phyloP scores from a whole-genome alignment of 306 rosid species.

The Styphnolobium japonicum region DNA sequence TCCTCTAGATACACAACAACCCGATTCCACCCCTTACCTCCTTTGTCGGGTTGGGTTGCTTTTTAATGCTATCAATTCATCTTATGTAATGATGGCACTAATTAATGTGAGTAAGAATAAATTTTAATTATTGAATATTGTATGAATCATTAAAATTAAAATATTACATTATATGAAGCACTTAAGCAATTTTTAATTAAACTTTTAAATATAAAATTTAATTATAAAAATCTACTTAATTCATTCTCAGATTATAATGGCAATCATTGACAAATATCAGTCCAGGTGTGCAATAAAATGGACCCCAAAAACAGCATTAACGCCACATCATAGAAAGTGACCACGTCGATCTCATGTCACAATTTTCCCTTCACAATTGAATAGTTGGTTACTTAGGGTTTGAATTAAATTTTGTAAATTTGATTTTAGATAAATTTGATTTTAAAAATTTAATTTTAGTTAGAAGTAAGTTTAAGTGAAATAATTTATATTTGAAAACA shows the following conservation, averaged over 20 bases:
- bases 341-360: too few species aligned
- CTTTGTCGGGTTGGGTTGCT: background rate
- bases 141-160: background rate
- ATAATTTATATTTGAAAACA: too few species aligned
- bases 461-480: too few species aligned
- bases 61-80: background rate
- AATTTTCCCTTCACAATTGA: background rate
- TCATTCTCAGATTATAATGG: too few species aligned
- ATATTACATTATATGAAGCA: too few species aligned
- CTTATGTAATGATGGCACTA: background rate
- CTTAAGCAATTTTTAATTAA: too few species aligned
- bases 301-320: background rate
- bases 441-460: too few species aligned
- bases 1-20: background rate
- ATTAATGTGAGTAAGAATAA: background rate
- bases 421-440: too few species aligned
- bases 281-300: background rate
- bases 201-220: background rate
- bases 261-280: background rate
- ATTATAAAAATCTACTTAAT: background rate
- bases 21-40: background rate
- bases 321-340: background rate
- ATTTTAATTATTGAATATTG: background rate
- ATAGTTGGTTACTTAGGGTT: background rate
- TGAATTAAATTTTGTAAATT: too few species aligned